Evolutionary conservation across 1,284 basidiomycete species (phyloP), one percentile per base, ranked within the genome.

Genomic region (Cryptococcus sp.): DNA sequence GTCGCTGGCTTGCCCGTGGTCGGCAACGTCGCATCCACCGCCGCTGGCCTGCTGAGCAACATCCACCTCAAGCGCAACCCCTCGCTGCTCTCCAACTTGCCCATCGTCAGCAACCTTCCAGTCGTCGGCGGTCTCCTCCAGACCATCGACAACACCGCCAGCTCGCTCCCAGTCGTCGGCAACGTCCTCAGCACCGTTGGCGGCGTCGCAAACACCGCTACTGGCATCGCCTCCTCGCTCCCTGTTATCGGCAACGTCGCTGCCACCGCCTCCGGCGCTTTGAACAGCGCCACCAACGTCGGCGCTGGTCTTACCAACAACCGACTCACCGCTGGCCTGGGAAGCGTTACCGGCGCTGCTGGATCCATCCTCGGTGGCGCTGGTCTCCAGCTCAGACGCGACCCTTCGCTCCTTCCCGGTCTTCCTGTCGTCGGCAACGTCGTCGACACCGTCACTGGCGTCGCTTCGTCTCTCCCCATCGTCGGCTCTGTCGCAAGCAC

Each of bases 121-220:
- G 48, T 59, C 45, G 53, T 54, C 19, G 57, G 57, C 17, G 57
- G 57, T 20, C 38, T 58, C 19, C 42, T 49, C 23, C 41, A 42
- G 19, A 50, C 47, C 19, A 53, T 54, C 6, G 49, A 19, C 42
- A 45, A 45, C 42, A 45, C 41, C 5, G 41, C 41, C 16, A 16
- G 19, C 41, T 35, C 30, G 7, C 42, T 45, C 11, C 42, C 42
- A 8, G 8, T 45, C 22, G 42, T 45, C 11, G 42, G 42, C 42
- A 5, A 4, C 13, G 41, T 43, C 41, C 5, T 13, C 20, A 13
- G 41, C 16, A 30, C 54, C n/a, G 55, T 45, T 40, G 27, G 47
- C 15, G 55, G 50, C 30, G 43, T 50, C 22, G 55, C 51, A n/a
- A 46, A 49, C 20, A 50, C 49, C 11, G 20, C 51, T 23, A 56